These are phyloP conservation scores for Pseudocercospora macadamiae DNA, from an alignment of 2,329 filamentous ascomycete genomes.

Conservation along the genomic window DNA sequence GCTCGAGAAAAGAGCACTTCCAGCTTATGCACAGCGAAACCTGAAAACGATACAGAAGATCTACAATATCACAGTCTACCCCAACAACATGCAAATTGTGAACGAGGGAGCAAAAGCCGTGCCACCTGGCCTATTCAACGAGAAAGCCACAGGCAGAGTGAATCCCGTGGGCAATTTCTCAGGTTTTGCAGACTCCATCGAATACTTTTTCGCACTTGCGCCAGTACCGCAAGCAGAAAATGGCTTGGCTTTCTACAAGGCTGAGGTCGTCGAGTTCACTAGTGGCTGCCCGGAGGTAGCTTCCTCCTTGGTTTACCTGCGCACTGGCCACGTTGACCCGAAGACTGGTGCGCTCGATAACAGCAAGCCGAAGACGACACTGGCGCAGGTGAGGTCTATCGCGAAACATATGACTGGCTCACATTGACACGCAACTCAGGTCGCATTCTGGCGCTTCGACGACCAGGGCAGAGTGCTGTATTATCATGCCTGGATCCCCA, in stretches of 20 bases:
- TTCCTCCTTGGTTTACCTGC: conserved; percentile 28
- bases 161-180: conserved; percentile 49
- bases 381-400: conserved; percentile 18
- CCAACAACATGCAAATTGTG: conserved; percentile 45
- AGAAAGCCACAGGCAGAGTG: conserved; percentile 45
- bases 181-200: conserved; percentile 48
- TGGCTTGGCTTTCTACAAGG: conserved; percentile 28
- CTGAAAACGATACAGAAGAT: conserved; percentile 40
- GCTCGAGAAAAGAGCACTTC: background rate
- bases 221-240: conserved; percentile 36
- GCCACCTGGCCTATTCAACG: conserved; percentile 45
- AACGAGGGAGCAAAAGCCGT: conserved; percentile 40
- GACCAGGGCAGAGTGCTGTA: conserved; percentile 47
- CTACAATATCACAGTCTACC: conserved; percentile 37
- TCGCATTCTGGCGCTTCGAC: conserved; percentile 55
- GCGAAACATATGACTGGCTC: background rate
- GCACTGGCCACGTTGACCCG: conserved; percentile 16
- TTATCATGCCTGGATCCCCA: conserved; percentile 52
- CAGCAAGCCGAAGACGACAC: conserved; percentile 14
- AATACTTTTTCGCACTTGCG: conserved; percentile 51
- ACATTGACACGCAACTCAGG: conserved; percentile 9
- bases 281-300: conserved; percentile 30
- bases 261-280: conserved; percentile 31
- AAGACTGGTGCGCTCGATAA: conserved; percentile 19
- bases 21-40: conserved; percentile 36